These are phyloP conservation scores for Lepidium aucheri DNA, from an alignment of 345 rosid genomes.

Conservation along the genomic window DNA sequence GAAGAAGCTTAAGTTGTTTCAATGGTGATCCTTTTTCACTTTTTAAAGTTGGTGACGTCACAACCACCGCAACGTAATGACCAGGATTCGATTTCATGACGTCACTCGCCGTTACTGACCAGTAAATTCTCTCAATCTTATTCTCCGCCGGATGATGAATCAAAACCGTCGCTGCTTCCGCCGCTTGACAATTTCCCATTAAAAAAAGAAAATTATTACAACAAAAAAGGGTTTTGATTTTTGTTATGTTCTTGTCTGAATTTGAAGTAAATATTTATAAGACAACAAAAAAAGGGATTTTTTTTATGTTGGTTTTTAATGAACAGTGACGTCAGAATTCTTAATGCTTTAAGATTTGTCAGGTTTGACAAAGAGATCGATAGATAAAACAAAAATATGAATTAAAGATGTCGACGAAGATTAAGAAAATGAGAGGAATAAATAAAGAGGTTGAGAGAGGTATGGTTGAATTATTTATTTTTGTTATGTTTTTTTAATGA, in stretches of 20 bases:
- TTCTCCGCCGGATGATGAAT: slow-evolving; percentile 68
- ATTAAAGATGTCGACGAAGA: slow-evolving; percentile 9
- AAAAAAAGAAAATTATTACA: background rate
- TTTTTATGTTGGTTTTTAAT: background rate
- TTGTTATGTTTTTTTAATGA: background rate
- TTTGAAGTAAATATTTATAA: slow-evolving; percentile 1
- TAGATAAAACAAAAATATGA: background rate
- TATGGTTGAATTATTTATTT: slow-evolving; percentile 9
- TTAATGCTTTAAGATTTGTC: slow-evolving; percentile 10
- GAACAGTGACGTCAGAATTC: slow-evolving; percentile 16
- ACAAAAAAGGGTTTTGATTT: background rate
- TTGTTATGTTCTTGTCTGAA: slow-evolving; percentile 15
- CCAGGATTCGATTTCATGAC: slow-evolving; percentile 77
- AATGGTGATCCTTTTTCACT: slow-evolving; percentile 41
- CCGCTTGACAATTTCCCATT: slow-evolving; percentile 94
- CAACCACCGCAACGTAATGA: slow-evolving; percentile 71
- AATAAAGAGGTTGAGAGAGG: slow-evolving; percentile 18
- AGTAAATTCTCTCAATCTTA: slow-evolving; percentile 62
- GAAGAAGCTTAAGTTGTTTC: slow-evolving; percentile 79
- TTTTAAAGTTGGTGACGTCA: slow-evolving; percentile 34
- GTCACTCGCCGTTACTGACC: slow-evolving; percentile 64
- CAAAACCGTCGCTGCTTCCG: slow-evolving; percentile 71
- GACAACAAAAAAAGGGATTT: background rate
- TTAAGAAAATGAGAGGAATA: background rate
- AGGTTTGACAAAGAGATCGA: slow-evolving; percentile 22